Base-by-base conservation (phyloP, 495 filamentous ascomycete species). In the Penicillium lagena region DNA sequence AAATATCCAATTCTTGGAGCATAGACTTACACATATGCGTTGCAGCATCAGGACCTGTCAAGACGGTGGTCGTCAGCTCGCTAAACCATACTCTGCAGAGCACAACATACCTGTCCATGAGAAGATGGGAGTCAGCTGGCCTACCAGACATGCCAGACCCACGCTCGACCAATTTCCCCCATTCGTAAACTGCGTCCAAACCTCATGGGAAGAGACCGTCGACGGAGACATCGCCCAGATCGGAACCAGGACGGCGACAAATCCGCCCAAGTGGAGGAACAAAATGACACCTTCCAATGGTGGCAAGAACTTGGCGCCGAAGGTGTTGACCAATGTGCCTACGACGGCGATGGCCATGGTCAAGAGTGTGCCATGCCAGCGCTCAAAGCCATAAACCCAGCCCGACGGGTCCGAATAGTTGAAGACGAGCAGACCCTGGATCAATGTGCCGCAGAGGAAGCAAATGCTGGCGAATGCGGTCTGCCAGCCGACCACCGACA, bases 151-250 rank as follows among this genome's bases (percentile, higher is more conserved):
- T 0, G 70, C 66, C 9, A 75, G 38, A 7, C 62, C 67, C 38
- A 66, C 59, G 14, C 60, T 70, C 0, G 62, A 44, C 73, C 73
- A 78, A 7, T 55, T 59, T 7, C 74, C 74, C 0, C 54, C 52
- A 43, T 79, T 77, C 12, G 55, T 42, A 37, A 80, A 77, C 7
- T 60, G 56, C 7, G 61, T 66, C 50, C 76, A 76, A 2, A 77
- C 73, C 14, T 48, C 43, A 1, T 52, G 43, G 0, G 60, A 54
- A 0, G 60, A 39, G 29, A 50, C 51, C 3, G 42, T 47, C 17
- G 67, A 70, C 7, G 71, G 64, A 1, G 66, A 59, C 40, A 76
- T 58, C 27, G 53, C 62, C 52, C 71, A 67, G 30, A 80, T 50
- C 6, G 67, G 57, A 7, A 76, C 65, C 5, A 79, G 36, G 2